Base-by-base conservation (phyloP, 805 yeast species). In the Myxozyma lipomycoides region DNA sequence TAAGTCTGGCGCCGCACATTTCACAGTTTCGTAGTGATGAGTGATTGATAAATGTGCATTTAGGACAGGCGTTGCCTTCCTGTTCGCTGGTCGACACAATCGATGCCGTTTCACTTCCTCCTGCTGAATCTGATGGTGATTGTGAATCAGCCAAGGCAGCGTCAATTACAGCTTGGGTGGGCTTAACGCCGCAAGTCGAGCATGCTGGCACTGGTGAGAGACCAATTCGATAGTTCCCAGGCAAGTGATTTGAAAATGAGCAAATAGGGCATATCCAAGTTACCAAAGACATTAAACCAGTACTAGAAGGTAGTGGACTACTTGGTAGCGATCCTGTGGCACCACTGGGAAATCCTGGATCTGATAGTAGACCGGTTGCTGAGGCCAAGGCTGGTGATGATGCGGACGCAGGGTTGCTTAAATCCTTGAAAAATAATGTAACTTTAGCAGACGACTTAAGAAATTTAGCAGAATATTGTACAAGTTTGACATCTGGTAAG, bases 261-360 rank as follows among this genome's bases (percentile, higher is more conserved):
- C 98, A 91, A 2, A 91, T 89, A 17, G 84, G 83, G 64, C 98
- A 91, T 1, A 76, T 75, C 98, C 98, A 90, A 26, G 75, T 70
- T 15, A 64, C 25, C n/a, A 45, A 19, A 17, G 48, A 41, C 23
- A 36, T 25, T 36, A 32, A 17, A 6, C 42, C 51, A 2, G 23
- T 4, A 23, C 19, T 35, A 3, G 51, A 41, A 7, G 45, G 37
- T 10, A 15, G 25, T 2, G 37, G 6, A 21, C 18, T 17, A 15
- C 6, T 17, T 6, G 38, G 19, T 6, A 17, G 19, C 38, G 38
- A 17, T 35, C 12, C 32, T 9, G 32, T 28, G 7, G 32, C 7
- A 7, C 32, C 32, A 9, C 32, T 12, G 12, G 32, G 32, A 9
- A 12, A 28, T n/a, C n/a, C n/a, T 28, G 32, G n/a, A 15, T 35